phyloP scores from a whole-genome alignment of 179 eudicot genomes.

The Beta lomatogona region DNA sequence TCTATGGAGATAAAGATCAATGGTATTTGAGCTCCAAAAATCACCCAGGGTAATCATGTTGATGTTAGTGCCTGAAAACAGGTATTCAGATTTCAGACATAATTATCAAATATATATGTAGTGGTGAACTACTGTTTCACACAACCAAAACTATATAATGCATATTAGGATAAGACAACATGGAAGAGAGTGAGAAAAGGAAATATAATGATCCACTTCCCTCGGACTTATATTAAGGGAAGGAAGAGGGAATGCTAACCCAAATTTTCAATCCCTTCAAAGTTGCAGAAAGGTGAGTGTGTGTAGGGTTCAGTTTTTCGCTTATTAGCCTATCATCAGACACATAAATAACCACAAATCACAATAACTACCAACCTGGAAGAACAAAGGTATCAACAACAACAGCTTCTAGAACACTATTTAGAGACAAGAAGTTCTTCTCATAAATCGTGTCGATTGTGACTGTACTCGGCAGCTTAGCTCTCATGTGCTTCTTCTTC shows the following conservation, averaged over 20 bases:
- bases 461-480: conserved; percentile 60
- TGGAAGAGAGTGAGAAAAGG: background rate
- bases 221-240: background rate
- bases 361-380: conserved; percentile 53
- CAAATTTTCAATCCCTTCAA: background rate
- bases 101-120: background rate
- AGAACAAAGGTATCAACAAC: conserved; percentile 64
- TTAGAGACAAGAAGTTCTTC: conserved; percentile 75
- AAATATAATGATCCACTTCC: background rate
- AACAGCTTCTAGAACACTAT: conserved; percentile 79
- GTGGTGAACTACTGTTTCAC: background rate
- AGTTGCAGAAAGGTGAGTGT: background rate
- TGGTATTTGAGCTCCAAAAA: conserved; percentile 90
- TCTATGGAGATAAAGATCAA: conserved; percentile 89
- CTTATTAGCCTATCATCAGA: background rate
- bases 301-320: background rate
- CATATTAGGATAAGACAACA: conserved; percentile 4
- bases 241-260: background rate
- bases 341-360: background rate
- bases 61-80: conserved; percentile 71
- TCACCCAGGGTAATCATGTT: conserved; percentile 85
- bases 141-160: background rate
- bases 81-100: conserved; percentile 1
- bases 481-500: conserved; percentile 66
- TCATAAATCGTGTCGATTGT: conserved; percentile 77